These are phyloP conservation scores for Angomonas ambiguus DNA, from an alignment of 208 protist genomes.

Conservation along the genomic window DNA sequence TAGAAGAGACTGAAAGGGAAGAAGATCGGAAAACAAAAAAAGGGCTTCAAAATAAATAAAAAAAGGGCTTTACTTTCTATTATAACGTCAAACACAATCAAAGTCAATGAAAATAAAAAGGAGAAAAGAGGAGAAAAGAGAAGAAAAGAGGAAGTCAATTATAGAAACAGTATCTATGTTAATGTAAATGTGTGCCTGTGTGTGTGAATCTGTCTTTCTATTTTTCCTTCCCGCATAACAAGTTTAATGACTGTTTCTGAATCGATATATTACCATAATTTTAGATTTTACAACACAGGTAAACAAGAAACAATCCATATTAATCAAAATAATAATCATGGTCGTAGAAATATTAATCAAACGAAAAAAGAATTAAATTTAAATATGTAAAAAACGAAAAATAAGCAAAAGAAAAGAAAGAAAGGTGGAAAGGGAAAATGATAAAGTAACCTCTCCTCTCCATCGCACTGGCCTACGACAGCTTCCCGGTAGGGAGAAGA, in stretches of 20 bases:
- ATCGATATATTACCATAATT: no score
- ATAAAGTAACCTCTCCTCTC: no score
- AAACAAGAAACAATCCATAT: not conserved
- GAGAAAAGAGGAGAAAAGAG: slow-evolving; percentile 1
- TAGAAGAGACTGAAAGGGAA: slow-evolving; percentile 7
- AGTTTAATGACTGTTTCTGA: no score
- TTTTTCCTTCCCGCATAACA: no score
- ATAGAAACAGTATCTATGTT: no score
- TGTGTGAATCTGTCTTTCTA: no score
- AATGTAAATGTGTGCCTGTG: no score
- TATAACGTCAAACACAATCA: not conserved
- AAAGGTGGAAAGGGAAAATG: not conserved
- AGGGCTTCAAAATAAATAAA: slow-evolving; percentile 2
- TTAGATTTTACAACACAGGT: no score
- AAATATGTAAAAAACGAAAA: slow-evolving; percentile 1
- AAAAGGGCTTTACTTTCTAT: not conserved
- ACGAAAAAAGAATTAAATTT: not conserved
- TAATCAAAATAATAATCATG: not conserved
- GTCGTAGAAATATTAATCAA: not conserved
- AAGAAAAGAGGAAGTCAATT: not conserved
- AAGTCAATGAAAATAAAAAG: slow-evolving; percentile 1
- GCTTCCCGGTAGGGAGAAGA: slow-evolving; percentile 18
- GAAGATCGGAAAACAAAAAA: slow-evolving; percentile 1
- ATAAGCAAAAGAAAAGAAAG: slow-evolving; percentile 1
- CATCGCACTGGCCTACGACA: no score